Evolutionary conservation across 2,329 filamentous ascomycete species (phyloP), one percentile per base, ranked within the genome.

Genomic region (Colletotrichum siamense): DNA sequence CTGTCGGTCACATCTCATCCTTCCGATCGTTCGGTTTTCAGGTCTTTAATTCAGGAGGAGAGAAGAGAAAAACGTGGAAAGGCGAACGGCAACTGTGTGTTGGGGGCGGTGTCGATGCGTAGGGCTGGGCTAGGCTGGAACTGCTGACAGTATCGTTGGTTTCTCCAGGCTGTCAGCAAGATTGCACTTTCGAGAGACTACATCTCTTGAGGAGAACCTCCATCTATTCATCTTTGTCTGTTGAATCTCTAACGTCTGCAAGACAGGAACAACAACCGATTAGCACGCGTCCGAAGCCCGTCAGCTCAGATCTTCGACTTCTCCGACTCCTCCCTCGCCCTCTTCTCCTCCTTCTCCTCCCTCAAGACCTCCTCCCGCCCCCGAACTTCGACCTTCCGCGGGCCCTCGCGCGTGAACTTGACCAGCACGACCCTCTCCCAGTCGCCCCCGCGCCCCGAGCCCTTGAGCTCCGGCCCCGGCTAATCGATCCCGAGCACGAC

Each of bases 341-440:
- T 75, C 71, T 80, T 82, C n/a, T 26, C 75, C 75, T 81, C 81
- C 79, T 83, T 87, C 81, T 89, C 87, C 81, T 88, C 88, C 18
- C 79, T 82, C 76, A 92, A 76, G 0, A 90, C 86, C 59, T 92
- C 90, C 34, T 86, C 85, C 78, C 89, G 85, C 73, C 79, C 78
- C 74, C 87, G 82, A 4, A 94, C 86, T 82, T 93, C 90, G 3
- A 93, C 85, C 73, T 90, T 83, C 61, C 83, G 85, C 26, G 90
- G 90, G 2, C 88, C 89, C 1, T 84, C 89, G 81, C 87, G 90
- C 8, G 77, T 82, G 81, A 92, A 91, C 68, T 84, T 85, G 6
- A 92, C 88, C 77, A 94, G 77, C 18, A 93, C 89, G 9, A 93
- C 91, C n/a, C 88, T 87, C 79, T 92, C 88, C 82, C 83, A 86